A percentile compares a stretch with the other conserved stretches of the same genome.
Evolutionary conservation across 352 stramenopile species (phyloP).

Genomic region (Phytophthora foliorum): DNA sequence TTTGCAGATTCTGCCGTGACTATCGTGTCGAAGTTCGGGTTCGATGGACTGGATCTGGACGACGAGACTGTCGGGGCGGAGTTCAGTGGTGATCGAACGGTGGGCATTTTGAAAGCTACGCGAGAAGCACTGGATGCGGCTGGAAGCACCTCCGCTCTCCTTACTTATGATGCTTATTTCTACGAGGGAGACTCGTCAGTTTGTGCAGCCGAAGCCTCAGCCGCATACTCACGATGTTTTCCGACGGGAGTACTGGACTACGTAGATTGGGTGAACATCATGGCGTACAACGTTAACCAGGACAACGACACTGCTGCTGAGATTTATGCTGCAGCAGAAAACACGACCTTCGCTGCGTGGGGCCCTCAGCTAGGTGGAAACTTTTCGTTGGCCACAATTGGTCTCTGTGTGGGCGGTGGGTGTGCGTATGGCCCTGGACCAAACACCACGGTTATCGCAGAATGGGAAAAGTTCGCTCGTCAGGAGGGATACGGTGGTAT

Average conservation of each 20-base stretch:
- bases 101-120: conserved; percentile 60
- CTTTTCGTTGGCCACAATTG: conserved; percentile 64
- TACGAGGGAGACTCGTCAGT: conserved; percentile 68
- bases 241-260: conserved; percentile 55
- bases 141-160: conserved; percentile 42
- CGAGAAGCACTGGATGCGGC: conserved; percentile 48
- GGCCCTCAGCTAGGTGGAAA: conserved; percentile 49
- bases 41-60: conserved; percentile 80
- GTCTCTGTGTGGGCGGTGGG: conserved; percentile 56
- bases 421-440: conserved; percentile 78
- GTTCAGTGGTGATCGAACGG: conserved; percentile 59
- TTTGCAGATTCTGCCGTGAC: conserved; percentile 64
- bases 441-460: conserved; percentile 54
- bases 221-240: conserved; percentile 72
- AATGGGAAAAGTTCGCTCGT: conserved; percentile 60
- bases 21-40: conserved; percentile 71
- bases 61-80: conserved; percentile 74
- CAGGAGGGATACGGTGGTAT: conserved; percentile 58
- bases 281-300: conserved; percentile 83
- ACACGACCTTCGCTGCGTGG: conserved; percentile 71
- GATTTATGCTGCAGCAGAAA: conserved; percentile 64
- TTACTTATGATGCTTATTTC: conserved; percentile 84
- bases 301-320: conserved; percentile 48
- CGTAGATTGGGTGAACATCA: conserved; percentile 87
- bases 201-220: conserved; percentile 47